Conservation (phyloP, 2,329 filamentous ascomycete genomes). For the Aureobasidium mangrovei region DNA sequence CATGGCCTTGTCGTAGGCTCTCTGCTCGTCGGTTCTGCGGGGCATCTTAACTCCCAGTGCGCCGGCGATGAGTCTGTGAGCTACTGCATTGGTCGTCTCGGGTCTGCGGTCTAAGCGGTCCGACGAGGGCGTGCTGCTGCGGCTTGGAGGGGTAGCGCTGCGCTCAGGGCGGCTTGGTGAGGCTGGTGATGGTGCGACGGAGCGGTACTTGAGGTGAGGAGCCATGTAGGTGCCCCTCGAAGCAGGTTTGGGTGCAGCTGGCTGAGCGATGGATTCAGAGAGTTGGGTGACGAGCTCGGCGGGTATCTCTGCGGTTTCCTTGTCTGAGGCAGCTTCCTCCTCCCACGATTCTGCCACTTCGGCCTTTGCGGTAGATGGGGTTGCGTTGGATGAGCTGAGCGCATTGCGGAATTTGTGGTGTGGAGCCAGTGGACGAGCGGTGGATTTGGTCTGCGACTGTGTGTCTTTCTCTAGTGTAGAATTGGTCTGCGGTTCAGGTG, state of each 20-base stretch:
- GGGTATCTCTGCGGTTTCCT: neutral
- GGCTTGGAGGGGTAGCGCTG: slow-evolving; percentile 15
- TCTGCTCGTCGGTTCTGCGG: slow-evolving; percentile 78
- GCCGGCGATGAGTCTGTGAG: slow-evolving; percentile 79
- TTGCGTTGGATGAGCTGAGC: neutral
- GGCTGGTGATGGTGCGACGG: slow-evolving; percentile 51
- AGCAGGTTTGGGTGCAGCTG: slow-evolving; percentile 59
- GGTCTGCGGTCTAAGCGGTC: slow-evolving; percentile 43
- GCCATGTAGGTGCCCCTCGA: slow-evolving; percentile 31
- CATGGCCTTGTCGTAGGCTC: slow-evolving; percentile 72
- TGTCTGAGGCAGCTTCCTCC: slow-evolving; percentile 50
- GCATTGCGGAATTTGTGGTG: neutral
- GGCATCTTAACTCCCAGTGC: slow-evolving; percentile 75
- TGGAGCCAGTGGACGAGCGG: neutral
- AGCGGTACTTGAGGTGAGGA: slow-evolving; percentile 18
- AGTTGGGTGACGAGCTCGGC: slow-evolving; percentile 25
- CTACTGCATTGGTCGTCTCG: slow-evolving; percentile 90
- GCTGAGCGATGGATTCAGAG: slow-evolving; percentile 24
- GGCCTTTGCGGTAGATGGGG: slow-evolving; percentile 23
- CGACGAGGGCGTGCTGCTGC: slow-evolving; percentile 42
- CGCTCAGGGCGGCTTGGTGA: slow-evolving; percentile 53
- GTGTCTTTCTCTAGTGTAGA: neutral
- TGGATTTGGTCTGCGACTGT: neutral
- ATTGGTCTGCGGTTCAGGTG: neutral
- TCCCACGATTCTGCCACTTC: slow-evolving; percentile 65